Evolutionary conservation across 805 yeast genomes (phyloP).

Genomic region (Yarrowia deformans): DNA sequence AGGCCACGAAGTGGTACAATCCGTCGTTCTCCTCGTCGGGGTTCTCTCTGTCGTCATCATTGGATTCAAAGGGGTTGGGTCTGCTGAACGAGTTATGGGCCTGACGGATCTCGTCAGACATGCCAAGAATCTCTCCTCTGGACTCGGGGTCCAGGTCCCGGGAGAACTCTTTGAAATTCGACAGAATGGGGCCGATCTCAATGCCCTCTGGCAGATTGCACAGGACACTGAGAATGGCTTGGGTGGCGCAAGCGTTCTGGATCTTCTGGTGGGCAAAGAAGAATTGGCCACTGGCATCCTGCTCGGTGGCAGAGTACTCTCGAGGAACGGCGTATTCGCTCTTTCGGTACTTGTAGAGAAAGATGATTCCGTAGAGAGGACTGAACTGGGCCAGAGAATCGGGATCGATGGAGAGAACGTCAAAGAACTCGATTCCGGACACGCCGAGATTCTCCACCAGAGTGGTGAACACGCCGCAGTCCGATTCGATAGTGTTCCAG

Average conservation of each 20-base stretch:
- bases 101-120: conserved; percentile 62
- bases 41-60: conserved; percentile 42
- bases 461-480: conserved; percentile 71
- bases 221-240: conserved; percentile 66
- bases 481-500: conserved; percentile 73
- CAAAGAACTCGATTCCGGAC: conserved; percentile 62
- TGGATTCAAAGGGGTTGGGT: conserved; percentile 55
- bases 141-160: conserved; percentile 62
- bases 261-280: conserved; percentile 71
- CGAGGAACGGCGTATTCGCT: conserved; percentile 52
- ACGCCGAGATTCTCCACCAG: conserved; percentile 64
- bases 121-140: conserved; percentile 67
- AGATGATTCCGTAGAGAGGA: conserved; percentile 66
- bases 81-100: conserved; percentile 69
- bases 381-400: conserved; percentile 46
- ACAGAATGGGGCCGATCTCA: conserved; percentile 59
- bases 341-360: conserved; percentile 66
- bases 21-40: conserved; percentile 57
- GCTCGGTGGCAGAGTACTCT: conserved; percentile 54
- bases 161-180: conserved; percentile 59
- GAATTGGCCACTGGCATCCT: conserved; percentile 48
- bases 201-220: conserved; percentile 55
- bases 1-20: conserved; percentile 67
- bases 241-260: conserved; percentile 78
- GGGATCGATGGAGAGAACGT: conserved; percentile 61